Evolutionary conservation across 331 rosid genomes (phyloP), one percentile per base, ranked within the genome.

Genomic region (Telfairia occidentalis): DNA sequence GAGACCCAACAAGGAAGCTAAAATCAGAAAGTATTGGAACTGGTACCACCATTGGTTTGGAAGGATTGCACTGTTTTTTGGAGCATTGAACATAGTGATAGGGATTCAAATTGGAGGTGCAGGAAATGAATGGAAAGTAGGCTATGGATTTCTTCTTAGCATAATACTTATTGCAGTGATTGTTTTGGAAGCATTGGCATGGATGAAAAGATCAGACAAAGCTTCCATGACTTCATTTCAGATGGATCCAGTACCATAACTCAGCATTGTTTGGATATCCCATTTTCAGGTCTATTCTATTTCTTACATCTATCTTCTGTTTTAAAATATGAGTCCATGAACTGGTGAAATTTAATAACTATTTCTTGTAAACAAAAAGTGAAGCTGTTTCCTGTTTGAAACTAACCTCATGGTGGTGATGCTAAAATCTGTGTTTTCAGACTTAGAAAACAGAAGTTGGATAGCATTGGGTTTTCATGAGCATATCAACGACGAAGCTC

Each of bases 41-140:
- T 83, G 88, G 96, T 95, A 95, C 80, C 99, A 95, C 70, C 75
- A 85, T 72, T 95, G 97, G 92, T 78, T 87, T 81, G 99, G 99
- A 83, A 92, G 99, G 82, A 42, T 90, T 81, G 96, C 97, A 28
- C 84, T 95, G 49, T 89, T 95, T 80, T 95, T 92, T 78, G 97
- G 89, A 81, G 86, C 96, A 29, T 53, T 95, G 88, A 95, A 95
- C 89, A 86, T 95, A 81, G 83, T 92, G 61, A 45, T 95, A 85
- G 99, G 97, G 69, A 86, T 95, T 79, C 82, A 84, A 76, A 86
- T 90, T 71, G 97, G 96, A n/a, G 88, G 85, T 28, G 96, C 93
- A 59, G 92, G 96, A 42, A 86, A 75, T 79, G 90, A 84, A 73
- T 92, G 96, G 97, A 90, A 89, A 83, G 73, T 86, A 73, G 87